Evolutionary conservation across 1,139 yeast species (phyloP).

Genomic region (Sporopachydermia cereana): DNA sequence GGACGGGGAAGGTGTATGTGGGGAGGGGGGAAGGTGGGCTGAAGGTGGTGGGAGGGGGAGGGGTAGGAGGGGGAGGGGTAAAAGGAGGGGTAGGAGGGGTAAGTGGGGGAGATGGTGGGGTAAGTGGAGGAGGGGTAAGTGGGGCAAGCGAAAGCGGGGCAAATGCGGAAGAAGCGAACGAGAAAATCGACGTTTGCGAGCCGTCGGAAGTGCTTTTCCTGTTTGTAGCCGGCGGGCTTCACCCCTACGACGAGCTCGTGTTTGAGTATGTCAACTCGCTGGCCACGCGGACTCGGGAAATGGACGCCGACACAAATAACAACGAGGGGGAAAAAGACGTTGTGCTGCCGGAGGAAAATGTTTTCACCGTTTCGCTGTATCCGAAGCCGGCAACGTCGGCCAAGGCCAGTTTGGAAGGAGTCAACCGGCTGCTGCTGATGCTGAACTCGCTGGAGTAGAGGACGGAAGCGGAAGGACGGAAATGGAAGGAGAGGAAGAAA

Average conservation of each 20-base stretch:
- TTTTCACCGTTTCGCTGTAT: conserved; percentile 58
- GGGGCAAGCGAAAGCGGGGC: not conserved
- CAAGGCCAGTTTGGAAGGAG: conserved; percentile 58
- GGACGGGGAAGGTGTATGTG: conserved; percentile 3
- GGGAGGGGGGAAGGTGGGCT: not conserved
- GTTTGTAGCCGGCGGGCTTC: conserved; percentile 56
- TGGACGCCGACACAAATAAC: conserved; percentile 6
- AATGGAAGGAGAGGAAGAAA: no score
- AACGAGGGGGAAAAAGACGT: conserved; percentile 23
- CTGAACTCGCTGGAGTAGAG: conserved; percentile 19
- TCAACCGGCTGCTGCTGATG: conserved; percentile 58
- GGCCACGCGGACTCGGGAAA: conserved; percentile 8
- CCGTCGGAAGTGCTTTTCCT: conserved; percentile 17
- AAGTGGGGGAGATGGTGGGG: not conserved
- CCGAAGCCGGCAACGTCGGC: conserved; percentile 47
- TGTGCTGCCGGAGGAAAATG: conserved; percentile 21
- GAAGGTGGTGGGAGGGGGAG: not conserved
- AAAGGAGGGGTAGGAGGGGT: not conserved
- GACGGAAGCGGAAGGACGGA: no score
- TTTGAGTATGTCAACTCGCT: conserved; percentile 48
- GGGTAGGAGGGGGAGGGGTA: not conserved
- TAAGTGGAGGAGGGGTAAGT: not conserved
- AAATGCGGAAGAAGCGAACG: not conserved
- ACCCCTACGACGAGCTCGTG: conserved; percentile 58
- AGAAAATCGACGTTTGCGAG: not conserved